Base-by-base conservation (phyloP, 2,329 filamentous ascomycete species). In the Pseudogymnoascus sp. region DNA sequence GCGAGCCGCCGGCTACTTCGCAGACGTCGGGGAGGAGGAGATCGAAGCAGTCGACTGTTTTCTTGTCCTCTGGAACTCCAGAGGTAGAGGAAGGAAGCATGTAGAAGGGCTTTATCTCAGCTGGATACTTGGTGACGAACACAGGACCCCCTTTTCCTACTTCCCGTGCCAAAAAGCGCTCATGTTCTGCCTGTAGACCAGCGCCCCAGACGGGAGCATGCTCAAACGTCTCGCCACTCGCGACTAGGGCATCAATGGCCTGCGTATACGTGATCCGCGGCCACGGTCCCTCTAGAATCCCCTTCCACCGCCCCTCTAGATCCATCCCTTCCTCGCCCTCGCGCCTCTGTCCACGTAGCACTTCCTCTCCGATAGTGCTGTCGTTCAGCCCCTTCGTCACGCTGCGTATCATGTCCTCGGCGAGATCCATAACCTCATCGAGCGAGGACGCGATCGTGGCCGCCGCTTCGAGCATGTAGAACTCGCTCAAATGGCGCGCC, bases 401-500 rank as follows among this genome's bases (percentile, higher is more conserved):
- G 60, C 86, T 71, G 43, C 84, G 84, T 60, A 97, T 79, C 82
- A 96, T 86, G 62, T 87, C 80, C 74, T 97, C 91, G 1, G 91
- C 83, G n/a, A 93, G 75, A 63, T 87, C 80, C 83, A 96, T 95
- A 68, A 99, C 80, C 25, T 83, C 78, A 31, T 82, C 78, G 67
- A 96, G 80, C 66, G 86, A 78, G 55, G 89, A 81, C 43, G 88
- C 83, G 73, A 96, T 96, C 70, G 86, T 88, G 73, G 93, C 80
- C 75, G 99, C 95, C 14, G 88, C 93, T 76, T 99, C 95, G 2
- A 99, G 83, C 95, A 99, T 97, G 77, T 97, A 97, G 71, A 99
- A 97, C 72, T 99, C 95, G 78, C 91, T 96, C 65, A 99, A 80
- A 76, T 99, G 95, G 28, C 95, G 87, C 5, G 92, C 88, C 0